Evolutionary conservation across 805 yeast species (phyloP), one percentile per base, ranked within the genome.

Genomic region (Isabelozyma rhagii): DNA sequence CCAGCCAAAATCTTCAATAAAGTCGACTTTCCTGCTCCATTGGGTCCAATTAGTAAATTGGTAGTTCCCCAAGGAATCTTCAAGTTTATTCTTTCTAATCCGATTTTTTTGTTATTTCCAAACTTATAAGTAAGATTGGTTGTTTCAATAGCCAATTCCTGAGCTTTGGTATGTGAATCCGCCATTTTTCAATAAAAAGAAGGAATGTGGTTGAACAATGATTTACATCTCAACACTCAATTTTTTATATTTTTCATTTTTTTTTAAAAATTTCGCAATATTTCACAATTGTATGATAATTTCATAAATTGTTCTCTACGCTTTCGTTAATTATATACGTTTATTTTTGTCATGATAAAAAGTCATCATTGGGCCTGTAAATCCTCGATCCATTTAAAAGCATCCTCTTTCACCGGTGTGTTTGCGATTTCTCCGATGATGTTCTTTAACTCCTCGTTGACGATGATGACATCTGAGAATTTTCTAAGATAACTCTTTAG

Each of bases 21-120:
- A 0, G 99, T 94, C 1, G 97, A 89, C 66, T 94, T 94, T 4
- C 99, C 98, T 0, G 99, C 98, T 15, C 99, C 99, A 59, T 92
- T 92, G 10, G 98, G 96, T 0, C 99, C 99, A 21, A 94, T 78
- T 7, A 94, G 67, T 36, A 94, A 72, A 9, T 92, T 82, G 51
- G 97, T 78, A 1, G 93, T 80, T 6, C 87, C 83, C 78, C 87
- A 81, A 0, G 85, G 83, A 17, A 94, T 76, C 10, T 71, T 56
- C 40, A 94, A 60, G 38, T 76, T 73, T 53, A 93, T 78, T 44
- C 88, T 76, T 29, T 79, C 78, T 13, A 94, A 72, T 0, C 97
- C 96, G 3, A 88, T 79, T 46, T 78, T 77, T 3, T 78, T 72
- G 47, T 78, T 72, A 6, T 71, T 67, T 1, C 86, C 80, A 61